Percentiles rank a stretch among this genome's conserved stretches.
These are phyloP conservation scores for Desmodesmus armatus DNA, from an alignment of 139 green algal genomes.

Conservation along the genomic window DNA sequence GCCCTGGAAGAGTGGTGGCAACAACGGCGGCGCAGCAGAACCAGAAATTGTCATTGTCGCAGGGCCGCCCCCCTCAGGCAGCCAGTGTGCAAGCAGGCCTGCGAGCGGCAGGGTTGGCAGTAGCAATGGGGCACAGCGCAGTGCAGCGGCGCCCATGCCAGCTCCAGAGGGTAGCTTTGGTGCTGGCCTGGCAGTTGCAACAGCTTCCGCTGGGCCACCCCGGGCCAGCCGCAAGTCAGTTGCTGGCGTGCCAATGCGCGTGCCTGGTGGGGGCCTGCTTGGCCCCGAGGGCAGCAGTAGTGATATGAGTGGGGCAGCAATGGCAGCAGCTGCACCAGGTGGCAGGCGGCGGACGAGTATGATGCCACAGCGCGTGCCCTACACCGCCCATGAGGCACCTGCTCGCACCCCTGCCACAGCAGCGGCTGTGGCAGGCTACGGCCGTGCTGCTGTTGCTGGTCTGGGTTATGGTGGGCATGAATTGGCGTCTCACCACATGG, in stretches of 20 bases:
- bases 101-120: background rate
- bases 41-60: background rate
- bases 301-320: background rate
- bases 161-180: no score
- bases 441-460: background rate
- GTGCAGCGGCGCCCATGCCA: no score
- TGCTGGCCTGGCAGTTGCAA: no score
- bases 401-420: no score
- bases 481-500: background rate
- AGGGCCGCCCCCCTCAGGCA: conserved; percentile 17
- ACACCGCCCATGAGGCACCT: no score
- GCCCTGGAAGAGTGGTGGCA: no score
- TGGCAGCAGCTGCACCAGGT: background rate
- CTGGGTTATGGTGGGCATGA: background rate
- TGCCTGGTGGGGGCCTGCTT: background rate
- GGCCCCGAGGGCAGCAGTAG: background rate
- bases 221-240: conserved; percentile 26
- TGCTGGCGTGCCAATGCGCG: conserved; percentile 21
- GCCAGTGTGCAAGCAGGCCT: conserved; percentile 11
- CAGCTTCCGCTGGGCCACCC: no score
- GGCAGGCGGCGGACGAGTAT: conserved; percentile 25
- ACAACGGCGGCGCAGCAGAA: background rate
- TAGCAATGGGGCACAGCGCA: no score
- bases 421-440: no score
- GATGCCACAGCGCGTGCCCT: conserved; percentile 28